Evolutionary conservation across 2,329 filamentous ascomycete species (phyloP).

Genomic region (Pestalotiopsis sp.): DNA sequence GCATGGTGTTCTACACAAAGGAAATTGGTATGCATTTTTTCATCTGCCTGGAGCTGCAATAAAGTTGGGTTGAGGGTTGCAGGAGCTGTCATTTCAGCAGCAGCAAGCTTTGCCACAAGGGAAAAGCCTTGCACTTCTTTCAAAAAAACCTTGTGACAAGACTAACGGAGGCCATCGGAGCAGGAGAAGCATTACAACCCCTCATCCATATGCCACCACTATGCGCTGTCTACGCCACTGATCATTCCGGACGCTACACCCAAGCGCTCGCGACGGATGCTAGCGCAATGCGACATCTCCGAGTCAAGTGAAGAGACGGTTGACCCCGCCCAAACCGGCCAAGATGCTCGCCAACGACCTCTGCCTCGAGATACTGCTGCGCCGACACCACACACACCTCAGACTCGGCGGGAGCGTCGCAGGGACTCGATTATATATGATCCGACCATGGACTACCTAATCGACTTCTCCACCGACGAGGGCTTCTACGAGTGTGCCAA

Average conservation of each 20-base stretch:
- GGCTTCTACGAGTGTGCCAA: conserved; percentile 57
- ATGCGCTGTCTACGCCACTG: conserved; percentile 26
- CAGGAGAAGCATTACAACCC: conserved; percentile 19
- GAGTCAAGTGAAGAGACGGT: conserved; percentile 17
- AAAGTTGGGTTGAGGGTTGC: neutral
- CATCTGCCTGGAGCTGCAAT: neutral
- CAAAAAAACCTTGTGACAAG: conserved; percentile 17
- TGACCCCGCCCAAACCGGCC: conserved; percentile 24
- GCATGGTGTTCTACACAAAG: conserved; percentile 39
- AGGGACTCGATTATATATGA: conserved; percentile 42
- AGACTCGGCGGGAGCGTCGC: conserved; percentile 29
- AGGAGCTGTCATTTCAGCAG: neutral
- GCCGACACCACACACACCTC: conserved; percentile 23
- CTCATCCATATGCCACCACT: conserved; percentile 13
- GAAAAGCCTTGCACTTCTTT: conserved; percentile 5
- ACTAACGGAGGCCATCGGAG: conserved; percentile 21
- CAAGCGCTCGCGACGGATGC: conserved; percentile 35
- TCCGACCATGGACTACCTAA: conserved; percentile 43
- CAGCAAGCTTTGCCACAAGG: neutral
- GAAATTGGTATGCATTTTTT: conserved; percentile 32
- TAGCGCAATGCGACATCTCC: conserved; percentile 20
- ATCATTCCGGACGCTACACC: conserved; percentile 34
- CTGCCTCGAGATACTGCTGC: conserved; percentile 27
- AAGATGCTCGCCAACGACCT: conserved; percentile 29
- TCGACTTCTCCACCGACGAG: conserved; percentile 61